Base-by-base conservation (phyloP, 2,329 filamentous ascomycete species). In the Leptographium wingfieldii region DNA sequence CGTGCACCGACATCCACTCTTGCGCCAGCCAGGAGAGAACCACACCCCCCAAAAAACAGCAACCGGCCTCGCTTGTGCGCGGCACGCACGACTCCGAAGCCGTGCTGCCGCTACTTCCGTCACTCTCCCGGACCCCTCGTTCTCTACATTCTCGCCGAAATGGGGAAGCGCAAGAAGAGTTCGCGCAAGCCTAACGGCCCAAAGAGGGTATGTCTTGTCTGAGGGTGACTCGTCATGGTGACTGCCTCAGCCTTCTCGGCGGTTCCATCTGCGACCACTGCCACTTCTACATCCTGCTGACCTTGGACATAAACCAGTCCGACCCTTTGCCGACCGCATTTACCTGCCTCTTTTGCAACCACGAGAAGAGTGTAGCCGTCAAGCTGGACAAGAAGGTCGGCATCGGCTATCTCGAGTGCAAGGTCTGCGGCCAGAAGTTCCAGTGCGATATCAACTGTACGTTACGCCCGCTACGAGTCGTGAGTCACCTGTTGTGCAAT, bases 311-410 rank as follows among this genome's bases (percentile, higher is more conserved):
- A 14, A 6, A 10, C 62, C 66, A 87, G 85, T 75, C 81, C 71
- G 88, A 92, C 67, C 82, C 84, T 49, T 80, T 94, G 22, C 80
- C 87, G 3, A 92, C 89, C 3, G 83, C 84, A n/a, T 99, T 99
- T 73, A 90, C 92, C 60, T 99, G 94, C 71, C 85, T 99, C 54
- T 99, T 99, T 76, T 99, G 94, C 80, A 97, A 96, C 72, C 92
- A 97, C 74, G 94, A 97, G 71, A 94, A 90, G 66, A 90, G 92
- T 0, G 89, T 99, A 58, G 81, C 84, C 33, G 88, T 96, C 66
- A 94, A 95, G 73, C 80, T 99, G 57, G 91, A 99, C 71, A 96
- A 95, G 79, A 97, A 97, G 72, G 79, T 84, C 33, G 90, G 90
- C 57, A 81, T 96, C 46, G 94, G 92, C 55, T 83, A 88, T 63